phyloP scores from a whole-genome alignment of 768 basidiomycete species.

The Aureoboletus auriporus region DNA sequence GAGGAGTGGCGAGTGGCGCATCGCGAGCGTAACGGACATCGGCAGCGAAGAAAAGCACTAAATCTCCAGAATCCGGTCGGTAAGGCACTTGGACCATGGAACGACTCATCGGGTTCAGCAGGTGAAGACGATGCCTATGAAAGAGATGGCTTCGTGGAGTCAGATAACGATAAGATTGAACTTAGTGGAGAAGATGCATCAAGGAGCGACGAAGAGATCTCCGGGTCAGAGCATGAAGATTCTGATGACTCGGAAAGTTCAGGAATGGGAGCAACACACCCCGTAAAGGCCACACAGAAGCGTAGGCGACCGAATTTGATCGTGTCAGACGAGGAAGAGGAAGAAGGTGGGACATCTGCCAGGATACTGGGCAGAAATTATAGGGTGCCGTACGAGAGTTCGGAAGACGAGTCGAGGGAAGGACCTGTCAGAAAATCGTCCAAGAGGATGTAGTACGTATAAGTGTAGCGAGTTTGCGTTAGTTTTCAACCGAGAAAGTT shows the following conservation, averaged over 20 bases:
- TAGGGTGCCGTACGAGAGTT: not conserved
- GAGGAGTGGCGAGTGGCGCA: slow-evolving; percentile 7
- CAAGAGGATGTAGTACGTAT: too few relatives aligned
- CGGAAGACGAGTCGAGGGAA: slow-evolving; percentile 1
- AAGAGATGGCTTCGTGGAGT: slow-evolving; percentile 1
- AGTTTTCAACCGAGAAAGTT: too few relatives aligned
- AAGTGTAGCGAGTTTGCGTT: too few relatives aligned
- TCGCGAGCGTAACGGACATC: slow-evolving; percentile 6
- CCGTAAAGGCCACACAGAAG: not conserved
- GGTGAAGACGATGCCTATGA: slow-evolving; percentile 8
- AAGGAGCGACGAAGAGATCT: not conserved
- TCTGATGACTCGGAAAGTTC: not conserved
- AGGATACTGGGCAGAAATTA: slow-evolving; percentile 6
- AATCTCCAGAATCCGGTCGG: slow-evolving; percentile 11
- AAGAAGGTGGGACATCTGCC: not conserved
- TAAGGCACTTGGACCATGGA: slow-evolving; percentile 12
- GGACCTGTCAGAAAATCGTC: too few relatives aligned
- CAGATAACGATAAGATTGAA: slow-evolving; percentile 1
- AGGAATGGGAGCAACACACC: not conserved
- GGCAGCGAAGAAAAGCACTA: not conserved
- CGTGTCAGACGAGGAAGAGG: slow-evolving; percentile 6
- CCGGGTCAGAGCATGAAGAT: not conserved
- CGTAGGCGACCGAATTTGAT: slow-evolving; percentile 1
- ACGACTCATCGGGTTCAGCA: slow-evolving; percentile 10
- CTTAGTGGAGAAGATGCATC: not conserved